Evolutionary conservation across 73 alveolate genomes (phyloP), one percentile per base, ranked within the genome.

Genomic region (Stentor roeselii): DNA sequence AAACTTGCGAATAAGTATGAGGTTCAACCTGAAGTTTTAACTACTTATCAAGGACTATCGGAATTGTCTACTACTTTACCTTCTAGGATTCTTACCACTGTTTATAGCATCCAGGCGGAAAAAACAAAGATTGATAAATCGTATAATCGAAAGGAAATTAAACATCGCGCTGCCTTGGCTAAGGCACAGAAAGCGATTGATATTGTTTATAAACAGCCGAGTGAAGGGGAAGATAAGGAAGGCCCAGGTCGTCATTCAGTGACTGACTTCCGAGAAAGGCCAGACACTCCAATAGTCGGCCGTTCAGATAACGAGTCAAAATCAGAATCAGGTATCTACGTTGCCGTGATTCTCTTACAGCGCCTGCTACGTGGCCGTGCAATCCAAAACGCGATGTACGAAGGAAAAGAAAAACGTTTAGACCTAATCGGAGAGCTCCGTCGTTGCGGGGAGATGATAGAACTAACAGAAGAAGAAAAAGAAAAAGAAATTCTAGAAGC

Each of bases 301-400:
- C 84, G 76, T 36, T 75, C 41, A 58, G 82, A 86, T 77, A 75
- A 85, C 42, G 87, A 85, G 41, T 84, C 59, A 59, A 91, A 95
- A 78, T 84, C 59, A 59, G 93, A 95, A 78, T 97, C 92, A 88
- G 77, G 87, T 77, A 90, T 82, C 40, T 78, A 86, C 60, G 89
- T 90, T 78, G 98, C 98, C 42, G 93, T 95, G 14, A 83, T 95
- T 6, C 89, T 97, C 14, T 85, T 97, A 87, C 98, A 97, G 82
- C 89, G 99, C 86, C 93, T 97, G 78, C 82, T 97, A 40, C 92
- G 99, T 84, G 99, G 99, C 39, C 89, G 99, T 88, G 98, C 97
- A 74, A 95, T 89, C 76, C 96, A 97, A 85, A 91, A 95, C 76
- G 93, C 95, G 87, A 97, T 97, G 99, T 97, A 93, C 90, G 99